A percentile compares a stretch with the other conserved stretches of the same genome.
Conservation (phyloP, 2,329 filamentous ascomycete species). For the Chrysosphaeria jannelii region DNA sequence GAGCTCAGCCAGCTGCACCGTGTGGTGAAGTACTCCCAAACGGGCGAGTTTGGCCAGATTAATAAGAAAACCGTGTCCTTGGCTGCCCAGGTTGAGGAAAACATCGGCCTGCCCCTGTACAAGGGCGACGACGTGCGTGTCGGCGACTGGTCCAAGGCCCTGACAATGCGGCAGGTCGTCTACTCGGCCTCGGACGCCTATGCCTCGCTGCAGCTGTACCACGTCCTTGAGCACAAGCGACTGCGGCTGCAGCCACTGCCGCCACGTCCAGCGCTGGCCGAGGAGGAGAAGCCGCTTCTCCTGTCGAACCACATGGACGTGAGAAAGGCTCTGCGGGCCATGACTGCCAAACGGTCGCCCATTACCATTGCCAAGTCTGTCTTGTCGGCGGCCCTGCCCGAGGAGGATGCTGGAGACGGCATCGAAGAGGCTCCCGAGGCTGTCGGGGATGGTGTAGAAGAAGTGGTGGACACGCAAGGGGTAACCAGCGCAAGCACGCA, state of each 20-base stretch:
- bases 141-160: slow-evolving; percentile 39
- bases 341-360: neutral
- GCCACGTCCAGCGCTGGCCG: slow-evolving; percentile 35
- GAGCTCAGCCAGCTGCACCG: slow-evolving; percentile 65
- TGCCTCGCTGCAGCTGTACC: slow-evolving; percentile 42
- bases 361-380: too few relatives aligned
- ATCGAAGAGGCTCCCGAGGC: too few relatives aligned
- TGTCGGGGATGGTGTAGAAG: too few relatives aligned
- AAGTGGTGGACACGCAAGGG: too few relatives aligned
- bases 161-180: slow-evolving; percentile 33
- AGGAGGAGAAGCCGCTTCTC: slow-evolving; percentile 32
- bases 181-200: slow-evolving; percentile 69
- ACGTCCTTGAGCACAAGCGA: slow-evolving; percentile 38
- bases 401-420: slow-evolving; percentile 1
- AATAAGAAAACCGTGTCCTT: slow-evolving; percentile 37
- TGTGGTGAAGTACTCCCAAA: slow-evolving; percentile 34
- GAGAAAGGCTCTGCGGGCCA: too few relatives aligned
- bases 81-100: slow-evolving; percentile 36
- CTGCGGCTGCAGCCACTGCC: slow-evolving; percentile 36
- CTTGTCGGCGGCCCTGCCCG: slow-evolving; percentile 4
- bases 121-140: slow-evolving; percentile 41
- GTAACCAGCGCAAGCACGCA: too few relatives aligned
- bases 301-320: too few relatives aligned
- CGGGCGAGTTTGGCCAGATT: slow-evolving; percentile 20
- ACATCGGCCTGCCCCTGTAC: slow-evolving; percentile 41